These are phyloP conservation scores for Penicillium coffeae DNA, from an alignment of 495 filamentous ascomycete genomes.

Conservation along the genomic window DNA sequence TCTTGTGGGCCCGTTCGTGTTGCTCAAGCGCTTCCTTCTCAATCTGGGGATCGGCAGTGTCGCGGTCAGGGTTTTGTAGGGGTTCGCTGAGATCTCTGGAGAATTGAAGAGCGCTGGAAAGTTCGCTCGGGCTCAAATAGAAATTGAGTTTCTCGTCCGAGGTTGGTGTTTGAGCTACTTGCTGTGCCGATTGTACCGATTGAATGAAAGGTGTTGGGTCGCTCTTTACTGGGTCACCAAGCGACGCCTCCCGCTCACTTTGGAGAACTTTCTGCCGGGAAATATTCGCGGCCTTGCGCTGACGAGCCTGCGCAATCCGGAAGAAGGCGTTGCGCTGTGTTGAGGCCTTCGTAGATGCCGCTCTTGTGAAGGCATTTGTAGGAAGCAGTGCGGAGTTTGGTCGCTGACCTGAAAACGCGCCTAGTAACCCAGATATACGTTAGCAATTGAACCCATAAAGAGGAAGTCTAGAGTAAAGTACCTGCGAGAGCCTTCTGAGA, in stretches of 20 bases:
- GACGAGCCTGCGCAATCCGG: conserved; percentile 60
- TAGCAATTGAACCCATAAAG: too few species aligned
- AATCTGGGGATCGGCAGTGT: conserved; percentile 41
- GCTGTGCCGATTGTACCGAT: conserved; percentile 60
- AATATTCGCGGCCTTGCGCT: conserved; percentile 76
- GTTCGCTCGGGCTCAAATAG: conserved; percentile 61
- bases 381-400: conserved; percentile 30
- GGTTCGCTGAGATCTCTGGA: conserved; percentile 62
- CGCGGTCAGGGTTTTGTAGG: conserved; percentile 29
- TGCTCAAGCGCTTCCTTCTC: conserved; percentile 29
- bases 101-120: conserved; percentile 58
- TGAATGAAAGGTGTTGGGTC: conserved; percentile 75
- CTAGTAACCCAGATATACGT: too few species aligned
- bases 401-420: conserved; percentile 29
- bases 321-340: conserved; percentile 40
- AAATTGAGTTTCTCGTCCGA: conserved; percentile 59
- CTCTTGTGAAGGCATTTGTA: conserved; percentile 31
- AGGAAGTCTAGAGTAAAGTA: too few species aligned
- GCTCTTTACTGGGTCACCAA: conserved; percentile 77
- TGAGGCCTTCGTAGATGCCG: conserved; percentile 35
- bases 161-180: conserved; percentile 26
- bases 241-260: conserved; percentile 51
- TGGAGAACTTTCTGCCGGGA: conserved; percentile 65
- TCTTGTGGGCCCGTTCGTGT: conserved; percentile 28
- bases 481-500: conserved; percentile 60